Evolutionary conservation across 768 basidiomycete species (phyloP), one percentile per base, ranked within the genome.

Genomic region (Amylocystis lapponica): DNA sequence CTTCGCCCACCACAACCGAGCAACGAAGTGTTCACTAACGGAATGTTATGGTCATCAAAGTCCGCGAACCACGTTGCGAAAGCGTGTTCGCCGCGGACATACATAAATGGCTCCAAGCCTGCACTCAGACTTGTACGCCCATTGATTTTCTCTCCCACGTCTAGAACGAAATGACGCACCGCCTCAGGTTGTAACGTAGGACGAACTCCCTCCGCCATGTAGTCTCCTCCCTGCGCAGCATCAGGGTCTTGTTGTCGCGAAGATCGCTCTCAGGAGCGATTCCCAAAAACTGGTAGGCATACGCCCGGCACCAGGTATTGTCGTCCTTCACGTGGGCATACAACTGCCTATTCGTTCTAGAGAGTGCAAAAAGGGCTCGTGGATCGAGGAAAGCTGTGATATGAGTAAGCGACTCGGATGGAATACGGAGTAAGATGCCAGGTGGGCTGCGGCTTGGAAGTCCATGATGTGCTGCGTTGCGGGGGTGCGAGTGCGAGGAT

Each of bases 301-400:
- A 87, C 22, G 89, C 88, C 17, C 78, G 68, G 39, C 75, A 71
- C 88, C 88, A 92, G 27, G 85, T 89, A 55, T 77, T 81, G 47
- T 92, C 88, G 53, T 86, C 74, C 42, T 74, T 74, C 71, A 88
- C 66, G 71, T 88, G 86, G 49, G 72, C 66, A 57, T 72, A 68
- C 43, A 88, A 69, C 46, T 55, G 57, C 36, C 59, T 65, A 62
- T 71, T 74, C 46, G 81, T 77, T 51, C 63, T 57, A 17, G 71
- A 70, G 51, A 92, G 75, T 2, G 72, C 63, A 33, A 79, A 57
- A 26, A 92, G 74, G 3, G 77, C 70, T 1, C 67, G 70, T 1
- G 85, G 86, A 53, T 78, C 69, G 41, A 90, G 78, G 60, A 79
- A 78, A 8, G 84, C 72, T 9, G 86, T 85, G 64, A 90, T 73